Evolutionary conservation across 208 protist species (phyloP).

Genomic region (Leishmania martiniquensis): DNA sequence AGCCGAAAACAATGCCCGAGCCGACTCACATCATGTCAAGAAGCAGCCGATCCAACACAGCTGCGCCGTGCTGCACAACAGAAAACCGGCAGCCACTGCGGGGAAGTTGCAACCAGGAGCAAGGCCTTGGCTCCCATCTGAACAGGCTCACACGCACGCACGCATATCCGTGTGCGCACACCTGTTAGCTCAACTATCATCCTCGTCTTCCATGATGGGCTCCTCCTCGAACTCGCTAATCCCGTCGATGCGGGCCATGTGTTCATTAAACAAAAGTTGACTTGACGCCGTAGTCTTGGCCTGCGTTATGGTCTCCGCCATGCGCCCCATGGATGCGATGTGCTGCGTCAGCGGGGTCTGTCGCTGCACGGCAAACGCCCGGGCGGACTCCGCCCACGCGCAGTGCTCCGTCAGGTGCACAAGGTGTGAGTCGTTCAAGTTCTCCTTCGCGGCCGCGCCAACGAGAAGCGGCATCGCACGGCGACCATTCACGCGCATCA

Average conservation of each 20-base stretch:
- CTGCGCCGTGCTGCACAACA: too few species aligned
- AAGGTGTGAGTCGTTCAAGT: conserved; percentile 65
- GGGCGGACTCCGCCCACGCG: conserved; percentile 78
- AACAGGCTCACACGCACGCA: too few species aligned
- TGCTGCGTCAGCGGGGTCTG: conserved; percentile 89
- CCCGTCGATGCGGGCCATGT: conserved; percentile 78
- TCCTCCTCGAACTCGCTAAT: conserved; percentile 86
- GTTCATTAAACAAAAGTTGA: conserved; percentile 82
- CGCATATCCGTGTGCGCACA: not conserved
- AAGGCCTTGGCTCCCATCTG: too few species aligned
- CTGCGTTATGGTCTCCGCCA: conserved; percentile 87
- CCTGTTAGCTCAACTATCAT: conserved; percentile 13
- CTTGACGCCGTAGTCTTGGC: conserved; percentile 49
- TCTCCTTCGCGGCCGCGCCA: conserved; percentile 62
- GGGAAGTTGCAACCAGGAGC: too few species aligned
- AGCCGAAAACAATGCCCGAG: too few species aligned
- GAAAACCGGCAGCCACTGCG: too few species aligned
- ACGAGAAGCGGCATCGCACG: conserved; percentile 86
- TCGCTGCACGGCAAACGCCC: conserved; percentile 76
- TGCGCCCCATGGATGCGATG: conserved; percentile 86
- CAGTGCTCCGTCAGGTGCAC: conserved; percentile 83
- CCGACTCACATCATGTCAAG: not conserved
- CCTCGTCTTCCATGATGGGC: conserved; percentile 61
- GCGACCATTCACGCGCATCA: conserved; percentile 87
- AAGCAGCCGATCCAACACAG: too few species aligned